These are phyloP conservation scores for Lathyrus sativus DNA, from an alignment of 306 rosid species.

Conservation along the genomic window DNA sequence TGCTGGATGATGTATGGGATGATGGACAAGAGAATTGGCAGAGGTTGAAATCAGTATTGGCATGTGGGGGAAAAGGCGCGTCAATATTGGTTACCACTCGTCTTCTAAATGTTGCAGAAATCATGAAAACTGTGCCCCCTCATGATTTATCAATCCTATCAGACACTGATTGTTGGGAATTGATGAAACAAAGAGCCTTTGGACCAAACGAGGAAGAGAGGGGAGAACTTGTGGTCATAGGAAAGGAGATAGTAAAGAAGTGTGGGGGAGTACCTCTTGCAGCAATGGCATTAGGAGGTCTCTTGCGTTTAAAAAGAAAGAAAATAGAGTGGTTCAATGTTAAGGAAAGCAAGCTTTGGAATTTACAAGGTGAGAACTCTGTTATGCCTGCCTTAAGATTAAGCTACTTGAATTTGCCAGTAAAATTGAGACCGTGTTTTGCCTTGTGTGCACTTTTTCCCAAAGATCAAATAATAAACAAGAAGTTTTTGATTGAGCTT, in stretches of 20 bases:
- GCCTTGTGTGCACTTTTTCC: constrained; percentile 40
- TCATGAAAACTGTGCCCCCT: constrained; percentile 31
- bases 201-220: constrained; percentile 4
- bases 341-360: constrained; percentile 24
- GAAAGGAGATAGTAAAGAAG: constrained; percentile 37
- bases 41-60: constrained; percentile 30
- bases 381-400: constrained; percentile 30
- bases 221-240: constrained; percentile 29
- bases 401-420: constrained; percentile 26
- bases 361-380: constrained; percentile 1
- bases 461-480: background rate
- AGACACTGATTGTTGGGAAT: background rate
- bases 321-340: constrained; percentile 17
- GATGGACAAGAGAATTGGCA: constrained; percentile 36
- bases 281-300: constrained; percentile 34
- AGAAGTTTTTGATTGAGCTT: constrained; percentile 15
- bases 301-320: constrained; percentile 26
- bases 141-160: constrained; percentile 34
- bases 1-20: constrained; percentile 57
- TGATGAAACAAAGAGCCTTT: constrained; percentile 36
- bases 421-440: constrained; percentile 34
- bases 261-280: constrained; percentile 45
- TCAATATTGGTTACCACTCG: constrained; percentile 48
- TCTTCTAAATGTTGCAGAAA: constrained; percentile 25
- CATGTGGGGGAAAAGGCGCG: constrained; percentile 42